Conservation (phyloP, 1,139 yeast species). For the Kodamaea derodonti region DNA sequence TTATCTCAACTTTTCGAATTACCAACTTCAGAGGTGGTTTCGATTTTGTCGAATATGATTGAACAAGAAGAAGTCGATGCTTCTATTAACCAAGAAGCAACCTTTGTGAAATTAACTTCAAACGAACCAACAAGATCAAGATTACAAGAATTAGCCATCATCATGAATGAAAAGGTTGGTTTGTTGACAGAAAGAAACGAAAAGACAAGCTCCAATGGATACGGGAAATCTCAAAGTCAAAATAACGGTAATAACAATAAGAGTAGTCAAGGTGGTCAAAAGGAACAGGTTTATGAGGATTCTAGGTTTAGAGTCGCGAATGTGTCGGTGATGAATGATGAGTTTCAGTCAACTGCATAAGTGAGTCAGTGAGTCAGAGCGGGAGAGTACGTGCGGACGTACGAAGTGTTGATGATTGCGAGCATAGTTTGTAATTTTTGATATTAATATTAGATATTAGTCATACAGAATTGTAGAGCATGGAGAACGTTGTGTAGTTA, state of each 20-base stretch:
- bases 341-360: conserved; percentile 38
- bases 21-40: conserved; percentile 50
- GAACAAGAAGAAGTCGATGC: conserved; percentile 71
- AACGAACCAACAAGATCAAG: conserved; percentile 79
- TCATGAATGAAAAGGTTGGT: conserved; percentile 82
- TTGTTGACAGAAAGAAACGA: conserved; percentile 83
- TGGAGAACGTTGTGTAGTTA: no score
- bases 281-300: conserved; percentile 33
- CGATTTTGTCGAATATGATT: conserved; percentile 71
- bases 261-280: conserved; percentile 27
- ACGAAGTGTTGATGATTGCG: no score
- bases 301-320: conserved; percentile 46
- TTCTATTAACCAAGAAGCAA: conserved; percentile 53
- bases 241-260: conserved; percentile 20
- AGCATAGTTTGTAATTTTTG: no score
- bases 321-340: conserved; percentile 45
- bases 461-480: no score
- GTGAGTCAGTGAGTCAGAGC: no score
- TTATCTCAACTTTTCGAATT: conserved; percentile 68
- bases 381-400: no score
- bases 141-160: conserved; percentile 84
- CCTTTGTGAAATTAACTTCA: conserved; percentile 56
- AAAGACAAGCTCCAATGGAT: conserved; percentile 75
- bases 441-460: no score
- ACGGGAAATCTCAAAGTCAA: conserved; percentile 40